Conservation (phyloP, 495 filamentous ascomycete genomes). For the Podospora anserina region DNA sequence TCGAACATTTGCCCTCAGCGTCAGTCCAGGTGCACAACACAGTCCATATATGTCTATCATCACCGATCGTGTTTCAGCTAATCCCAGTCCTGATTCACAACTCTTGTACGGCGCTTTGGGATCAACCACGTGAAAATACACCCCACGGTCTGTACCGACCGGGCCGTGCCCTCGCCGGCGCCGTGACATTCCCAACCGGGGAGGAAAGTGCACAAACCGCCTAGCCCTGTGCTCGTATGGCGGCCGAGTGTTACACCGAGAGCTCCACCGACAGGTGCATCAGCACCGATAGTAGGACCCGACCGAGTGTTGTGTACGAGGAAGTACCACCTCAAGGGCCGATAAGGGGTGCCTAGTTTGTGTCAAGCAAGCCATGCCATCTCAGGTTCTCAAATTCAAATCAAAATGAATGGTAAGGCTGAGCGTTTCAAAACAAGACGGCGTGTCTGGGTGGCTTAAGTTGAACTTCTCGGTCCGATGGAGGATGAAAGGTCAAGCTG, state of each 20-base stretch:
- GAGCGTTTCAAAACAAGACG: not conserved
- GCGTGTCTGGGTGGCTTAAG: too few species aligned
- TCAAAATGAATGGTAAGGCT: not conserved
- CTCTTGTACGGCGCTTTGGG: not conserved
- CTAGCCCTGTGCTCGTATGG: not conserved
- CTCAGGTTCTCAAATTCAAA: not conserved
- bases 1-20: not conserved
- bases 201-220: not conserved
- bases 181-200: not conserved
- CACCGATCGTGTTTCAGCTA: not conserved
- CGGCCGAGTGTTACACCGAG: not conserved
- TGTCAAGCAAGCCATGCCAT: not conserved
- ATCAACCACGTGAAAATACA: too few species aligned
- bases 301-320: not conserved
- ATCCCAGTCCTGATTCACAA: not conserved
- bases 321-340: not conserved
- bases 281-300: not conserved
- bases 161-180: not conserved
- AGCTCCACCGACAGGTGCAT: slow-evolving; percentile 3
- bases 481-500: too few species aligned
- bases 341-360: not conserved
- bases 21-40: not conserved
- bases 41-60: not conserved
- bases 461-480: too few species aligned
- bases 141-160: not conserved